Conservation (phyloP, 148 eudicot species). For the Rhododendron kiyosumense region DNA sequence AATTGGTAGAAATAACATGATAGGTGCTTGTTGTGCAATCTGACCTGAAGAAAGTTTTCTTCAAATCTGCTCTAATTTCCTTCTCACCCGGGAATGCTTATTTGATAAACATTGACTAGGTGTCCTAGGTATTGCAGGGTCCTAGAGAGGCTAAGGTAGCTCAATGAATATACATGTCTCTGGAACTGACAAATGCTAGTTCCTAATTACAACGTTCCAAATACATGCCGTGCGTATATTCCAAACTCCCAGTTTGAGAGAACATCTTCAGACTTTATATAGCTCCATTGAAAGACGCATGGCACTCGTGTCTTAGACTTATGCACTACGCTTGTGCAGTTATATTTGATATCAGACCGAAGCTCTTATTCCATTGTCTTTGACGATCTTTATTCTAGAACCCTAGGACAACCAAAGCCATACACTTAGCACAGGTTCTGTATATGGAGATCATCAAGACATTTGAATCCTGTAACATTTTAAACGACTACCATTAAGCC, state of each 20-base stretch:
- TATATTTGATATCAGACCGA: not conserved
- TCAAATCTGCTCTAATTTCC: not conserved
- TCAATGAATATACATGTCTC: not conserved
- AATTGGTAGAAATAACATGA: not conserved
- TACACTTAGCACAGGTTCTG: not conserved
- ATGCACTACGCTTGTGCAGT: not conserved
- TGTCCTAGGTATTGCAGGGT: not conserved
- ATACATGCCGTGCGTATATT: not conserved
- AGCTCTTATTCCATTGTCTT: not conserved
- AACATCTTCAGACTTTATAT: not conserved
- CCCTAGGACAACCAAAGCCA: not conserved
- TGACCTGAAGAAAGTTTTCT: not conserved
- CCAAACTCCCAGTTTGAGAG: not conserved
- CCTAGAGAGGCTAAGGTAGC: not conserved
- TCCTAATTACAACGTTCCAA: not conserved
- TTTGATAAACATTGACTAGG: not conserved
- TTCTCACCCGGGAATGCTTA: not conserved
- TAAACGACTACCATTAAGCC: not conserved
- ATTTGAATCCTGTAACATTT: not conserved
- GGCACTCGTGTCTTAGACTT: not conserved
- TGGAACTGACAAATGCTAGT: not conserved
- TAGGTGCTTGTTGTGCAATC: not conserved
- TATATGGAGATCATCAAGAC: not conserved
- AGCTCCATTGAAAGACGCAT: not conserved
- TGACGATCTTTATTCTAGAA: not conserved